A percentile compares a stretch with the other conserved stretches of the same genome.
Conservation (phyloP, 2,329 filamentous ascomycete species). For the Stagonosporopsis cucurbitacearum region DNA sequence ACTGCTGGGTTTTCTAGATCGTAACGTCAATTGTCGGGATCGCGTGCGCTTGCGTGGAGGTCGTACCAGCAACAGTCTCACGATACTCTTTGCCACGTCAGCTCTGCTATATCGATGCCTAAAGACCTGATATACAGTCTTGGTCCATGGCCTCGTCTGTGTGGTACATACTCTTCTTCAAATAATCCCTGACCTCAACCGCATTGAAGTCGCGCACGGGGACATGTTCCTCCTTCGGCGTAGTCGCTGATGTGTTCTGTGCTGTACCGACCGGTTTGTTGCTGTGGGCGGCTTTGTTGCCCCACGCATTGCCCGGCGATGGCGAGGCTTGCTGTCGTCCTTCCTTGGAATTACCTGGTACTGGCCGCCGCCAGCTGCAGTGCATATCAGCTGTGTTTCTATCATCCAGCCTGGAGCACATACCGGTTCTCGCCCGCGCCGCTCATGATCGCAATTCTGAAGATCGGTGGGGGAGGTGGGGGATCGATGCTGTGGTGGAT, state of each 20-base stretch:
- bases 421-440: constrained; percentile 50
- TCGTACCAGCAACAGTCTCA: constrained; percentile 40
- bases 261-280: constrained; percentile 39
- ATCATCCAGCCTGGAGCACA: constrained; percentile 2
- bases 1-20: constrained; percentile 38
- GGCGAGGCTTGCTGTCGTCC: constrained; percentile 44
- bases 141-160: background rate
- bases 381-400: constrained; percentile 21
- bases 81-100: constrained; percentile 37
- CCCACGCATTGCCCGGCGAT: constrained; percentile 45
- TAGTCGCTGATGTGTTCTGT: constrained; percentile 21
- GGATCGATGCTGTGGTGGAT: constrained; percentile 38
- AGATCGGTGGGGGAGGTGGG: constrained; percentile 34
- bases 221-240: constrained; percentile 35
- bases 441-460: constrained; percentile 43
- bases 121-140: background rate
- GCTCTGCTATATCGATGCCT: constrained; percentile 10
- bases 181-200: constrained; percentile 51
- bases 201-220: constrained; percentile 54
- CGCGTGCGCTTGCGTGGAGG: constrained; percentile 4
- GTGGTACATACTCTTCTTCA: constrained; percentile 48
- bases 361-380: constrained; percentile 46
- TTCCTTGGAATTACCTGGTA: constrained; percentile 44
- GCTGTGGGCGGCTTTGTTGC: constrained; percentile 30
- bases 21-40: constrained; percentile 26